Percentiles rank a stretch among this genome's conserved stretches.
phyloP scores from a whole-genome alignment of 805 yeast species.

The Ogataea chonburiensis region DNA sequence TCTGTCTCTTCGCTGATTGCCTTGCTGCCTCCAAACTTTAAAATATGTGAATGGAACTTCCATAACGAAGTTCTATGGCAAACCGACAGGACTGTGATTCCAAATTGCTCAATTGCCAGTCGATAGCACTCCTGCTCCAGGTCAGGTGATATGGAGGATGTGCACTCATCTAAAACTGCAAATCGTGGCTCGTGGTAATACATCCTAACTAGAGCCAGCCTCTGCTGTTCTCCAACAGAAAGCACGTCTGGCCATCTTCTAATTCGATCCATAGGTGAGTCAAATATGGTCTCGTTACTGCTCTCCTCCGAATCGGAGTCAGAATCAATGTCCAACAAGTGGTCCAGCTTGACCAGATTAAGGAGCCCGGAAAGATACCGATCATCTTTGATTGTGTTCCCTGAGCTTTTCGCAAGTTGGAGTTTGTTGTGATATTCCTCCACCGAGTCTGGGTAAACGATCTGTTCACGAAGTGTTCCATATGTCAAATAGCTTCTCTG shows the following conservation, averaged over 20 bases:
- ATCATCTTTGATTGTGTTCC: conserved; percentile 39
- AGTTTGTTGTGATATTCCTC: conserved; percentile 47
- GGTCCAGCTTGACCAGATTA: conserved; percentile 56
- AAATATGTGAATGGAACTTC: conserved; percentile 82
- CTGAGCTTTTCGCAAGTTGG: conserved; percentile 35
- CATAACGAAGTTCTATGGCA: conserved; percentile 91
- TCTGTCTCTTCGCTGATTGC: conserved; percentile 5
- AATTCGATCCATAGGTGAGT: conserved; percentile 59
- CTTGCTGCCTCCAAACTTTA: conserved; percentile 52
- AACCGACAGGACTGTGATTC: conserved; percentile 82
- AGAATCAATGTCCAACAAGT: conserved; percentile 44
- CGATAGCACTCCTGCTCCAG: conserved; percentile 88
- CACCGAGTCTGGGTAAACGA: conserved; percentile 79
- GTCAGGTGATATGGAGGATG: conserved; percentile 88
- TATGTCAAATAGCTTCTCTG: conserved; percentile 86
- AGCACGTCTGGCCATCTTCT: conserved; percentile 88
- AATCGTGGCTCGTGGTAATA: conserved; percentile 89
- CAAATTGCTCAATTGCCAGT: conserved; percentile 68
- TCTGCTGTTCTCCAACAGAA: conserved; percentile 88
- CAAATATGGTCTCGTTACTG: conserved; percentile 10
- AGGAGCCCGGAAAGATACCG: conserved; percentile 52
- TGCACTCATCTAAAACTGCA: conserved; percentile 94
- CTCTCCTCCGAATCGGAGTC: conserved; percentile 24
- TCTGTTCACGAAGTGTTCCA: conserved; percentile 81
- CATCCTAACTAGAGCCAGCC: conserved; percentile 89